Percentiles rank a stretch among this genome's conserved stretches.
phyloP scores from a whole-genome alignment of 2,329 filamentous ascomycete genomes.

The Beauveria bassiana region DNA sequence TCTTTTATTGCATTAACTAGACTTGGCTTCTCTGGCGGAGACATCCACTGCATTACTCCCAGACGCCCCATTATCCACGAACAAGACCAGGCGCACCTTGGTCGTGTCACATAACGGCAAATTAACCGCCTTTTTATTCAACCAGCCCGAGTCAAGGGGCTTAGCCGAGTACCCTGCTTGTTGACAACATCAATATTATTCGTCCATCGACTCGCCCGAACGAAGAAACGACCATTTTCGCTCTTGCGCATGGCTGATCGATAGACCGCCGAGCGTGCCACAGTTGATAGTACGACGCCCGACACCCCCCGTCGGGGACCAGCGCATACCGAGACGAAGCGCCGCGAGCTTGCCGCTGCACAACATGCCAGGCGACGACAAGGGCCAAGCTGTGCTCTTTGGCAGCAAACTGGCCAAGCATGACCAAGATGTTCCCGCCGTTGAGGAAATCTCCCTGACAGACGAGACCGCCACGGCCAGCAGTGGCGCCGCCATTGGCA shows the following conservation, averaged over 20 bases:
- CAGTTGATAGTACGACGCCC: background rate
- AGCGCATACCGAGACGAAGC: background rate
- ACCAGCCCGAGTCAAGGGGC: background rate
- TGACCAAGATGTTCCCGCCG: background rate
- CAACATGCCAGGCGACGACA: background rate
- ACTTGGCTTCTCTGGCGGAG: background rate
- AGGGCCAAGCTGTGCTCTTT: background rate
- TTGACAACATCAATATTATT: background rate
- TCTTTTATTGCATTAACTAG: background rate
- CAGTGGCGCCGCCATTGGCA: background rate
- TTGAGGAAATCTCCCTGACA: conserved; percentile 1
- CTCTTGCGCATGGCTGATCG: background rate
- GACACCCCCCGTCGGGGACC: background rate
- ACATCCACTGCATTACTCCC: background rate
- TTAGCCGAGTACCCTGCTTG: background rate
- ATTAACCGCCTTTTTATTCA: background rate
- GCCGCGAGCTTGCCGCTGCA: background rate
- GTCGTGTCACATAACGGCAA: background rate
- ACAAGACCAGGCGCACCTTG: background rate
- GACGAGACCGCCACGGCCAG: background rate
- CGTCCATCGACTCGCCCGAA: background rate
- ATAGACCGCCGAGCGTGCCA: background rate
- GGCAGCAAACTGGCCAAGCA: background rate
- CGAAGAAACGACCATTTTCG: background rate
- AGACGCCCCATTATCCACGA: background rate